phyloP scores from a whole-genome alignment of 2,329 filamentous ascomycete genomes.

The Alternaria triticimaculans region DNA sequence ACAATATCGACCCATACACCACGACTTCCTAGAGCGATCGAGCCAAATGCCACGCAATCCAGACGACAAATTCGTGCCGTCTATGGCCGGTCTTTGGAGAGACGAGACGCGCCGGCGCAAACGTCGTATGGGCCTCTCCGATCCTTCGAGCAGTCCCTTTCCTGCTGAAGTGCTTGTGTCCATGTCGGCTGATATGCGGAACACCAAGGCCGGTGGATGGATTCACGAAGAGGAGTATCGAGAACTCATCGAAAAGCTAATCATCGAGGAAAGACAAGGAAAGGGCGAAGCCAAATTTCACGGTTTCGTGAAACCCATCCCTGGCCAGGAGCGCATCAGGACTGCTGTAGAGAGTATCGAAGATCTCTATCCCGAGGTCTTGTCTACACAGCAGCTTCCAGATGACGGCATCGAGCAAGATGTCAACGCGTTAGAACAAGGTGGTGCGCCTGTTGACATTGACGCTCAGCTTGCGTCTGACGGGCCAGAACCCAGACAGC shows the following conservation, averaged over 20 bases:
- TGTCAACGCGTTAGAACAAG: not conserved
- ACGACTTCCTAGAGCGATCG: slow-evolving; percentile 80
- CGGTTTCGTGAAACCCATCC: slow-evolving; percentile 64
- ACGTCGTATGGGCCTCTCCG: slow-evolving; percentile 68
- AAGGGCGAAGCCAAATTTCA: slow-evolving; percentile 64
- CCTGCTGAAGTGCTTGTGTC: slow-evolving; percentile 80
- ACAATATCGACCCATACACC: slow-evolving; percentile 78
- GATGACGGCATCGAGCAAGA: slow-evolving; percentile 10
- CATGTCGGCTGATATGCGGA: slow-evolving; percentile 83
- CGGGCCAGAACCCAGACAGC: not conserved
- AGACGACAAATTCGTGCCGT: slow-evolving; percentile 85
- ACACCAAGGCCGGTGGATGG: slow-evolving; percentile 79
- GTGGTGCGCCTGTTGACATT: not conserved
- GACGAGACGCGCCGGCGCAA: slow-evolving; percentile 85
- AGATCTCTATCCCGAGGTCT: slow-evolving; percentile 78
- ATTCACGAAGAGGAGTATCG: slow-evolving; percentile 88
- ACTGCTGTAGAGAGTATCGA: slow-evolving; percentile 84
- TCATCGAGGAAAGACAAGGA: slow-evolving; percentile 66
- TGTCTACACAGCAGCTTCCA: slow-evolving; percentile 45
- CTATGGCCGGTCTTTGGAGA: slow-evolving; percentile 92
- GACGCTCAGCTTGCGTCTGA: not conserved
- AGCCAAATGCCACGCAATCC: slow-evolving; percentile 61
- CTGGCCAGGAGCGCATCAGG: slow-evolving; percentile 67
- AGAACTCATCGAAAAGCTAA: slow-evolving; percentile 67
- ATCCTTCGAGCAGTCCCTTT: slow-evolving; percentile 76